A percentile compares a stretch with the other conserved stretches of the same genome.
phyloP scores from a whole-genome alignment of 768 basidiomycete species.

The Boletus subcaerulescens region DNA sequence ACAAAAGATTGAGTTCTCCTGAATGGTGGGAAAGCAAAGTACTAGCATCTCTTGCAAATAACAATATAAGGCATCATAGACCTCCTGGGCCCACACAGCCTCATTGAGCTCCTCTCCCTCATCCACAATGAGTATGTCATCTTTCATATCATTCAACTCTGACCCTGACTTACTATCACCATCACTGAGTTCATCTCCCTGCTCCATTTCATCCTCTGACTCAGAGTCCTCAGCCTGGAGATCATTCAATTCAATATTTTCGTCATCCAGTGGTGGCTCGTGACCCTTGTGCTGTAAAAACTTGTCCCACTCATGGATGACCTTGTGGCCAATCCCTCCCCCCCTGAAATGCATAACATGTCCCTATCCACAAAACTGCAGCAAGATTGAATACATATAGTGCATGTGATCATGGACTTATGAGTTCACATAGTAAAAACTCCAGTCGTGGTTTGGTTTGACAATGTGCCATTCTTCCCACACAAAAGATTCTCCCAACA shows the following conservation, averaged over 20 bases:
- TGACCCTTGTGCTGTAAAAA: not conserved
- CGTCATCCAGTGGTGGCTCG: no score
- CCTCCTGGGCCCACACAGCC: not conserved
- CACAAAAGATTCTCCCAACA: not conserved
- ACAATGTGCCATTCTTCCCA: not conserved
- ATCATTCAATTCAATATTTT: no score
- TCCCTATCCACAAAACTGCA: not conserved
- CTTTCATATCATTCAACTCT: not conserved
- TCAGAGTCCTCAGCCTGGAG: no score
- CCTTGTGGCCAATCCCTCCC: constrained; percentile 30
- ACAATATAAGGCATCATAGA: no score
- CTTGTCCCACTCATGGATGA: not conserved
- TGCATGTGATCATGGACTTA: constrained; percentile 12
- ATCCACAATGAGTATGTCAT: not conserved
- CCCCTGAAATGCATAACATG: constrained; percentile 26
- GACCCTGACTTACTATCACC: no score
- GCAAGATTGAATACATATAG: not conserved
- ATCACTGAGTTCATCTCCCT: no score
- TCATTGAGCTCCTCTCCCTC: constrained; percentile 9
- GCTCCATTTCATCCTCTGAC: no score
- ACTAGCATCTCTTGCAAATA: no score
- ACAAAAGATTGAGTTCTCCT: no score
- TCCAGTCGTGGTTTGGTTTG: constrained; percentile 22
- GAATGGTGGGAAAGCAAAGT: no score
- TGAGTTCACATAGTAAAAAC: constrained; percentile 33